These are phyloP conservation scores for Przewalskia tangutica DNA, from an alignment of 257 asterid species.

Conservation along the genomic window DNA sequence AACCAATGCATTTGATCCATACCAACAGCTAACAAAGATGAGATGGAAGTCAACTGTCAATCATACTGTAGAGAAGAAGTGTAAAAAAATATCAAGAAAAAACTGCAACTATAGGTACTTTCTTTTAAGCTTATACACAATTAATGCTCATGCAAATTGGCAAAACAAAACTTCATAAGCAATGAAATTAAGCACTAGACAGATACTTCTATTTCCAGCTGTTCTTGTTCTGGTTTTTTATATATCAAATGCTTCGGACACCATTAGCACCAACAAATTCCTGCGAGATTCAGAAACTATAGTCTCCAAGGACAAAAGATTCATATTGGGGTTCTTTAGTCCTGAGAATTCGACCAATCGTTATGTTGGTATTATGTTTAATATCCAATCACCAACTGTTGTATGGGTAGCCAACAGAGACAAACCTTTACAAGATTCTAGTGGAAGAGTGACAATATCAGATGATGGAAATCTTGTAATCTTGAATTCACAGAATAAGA, in stretches of 20 bases:
- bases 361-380: constrained; percentile 32
- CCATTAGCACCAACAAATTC: constrained; percentile 7
- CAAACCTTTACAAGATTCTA: constrained; percentile 20
- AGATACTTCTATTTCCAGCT: not conserved
- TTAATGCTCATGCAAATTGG: not conserved
- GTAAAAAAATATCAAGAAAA: not conserved
- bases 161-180: not conserved
- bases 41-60: not conserved
- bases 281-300: constrained; percentile 20
- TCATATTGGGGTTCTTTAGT: constrained; percentile 32
- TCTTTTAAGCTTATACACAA: not conserved
- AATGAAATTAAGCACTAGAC: not conserved
- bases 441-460: constrained; percentile 22
- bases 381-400: constrained; percentile 14
- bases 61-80: not conserved
- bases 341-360: constrained; percentile 21
- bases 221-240: not conserved
- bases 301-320: constrained; percentile 19
- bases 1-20: not conserved
- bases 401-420: constrained; percentile 46
- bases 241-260: constrained; percentile 9
- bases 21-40: not conserved
- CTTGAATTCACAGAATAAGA: constrained; percentile 10
- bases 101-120: not conserved
- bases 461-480: constrained; percentile 34